phyloP scores from a whole-genome alignment of 345 rosid species.

The Salix viminalis region DNA sequence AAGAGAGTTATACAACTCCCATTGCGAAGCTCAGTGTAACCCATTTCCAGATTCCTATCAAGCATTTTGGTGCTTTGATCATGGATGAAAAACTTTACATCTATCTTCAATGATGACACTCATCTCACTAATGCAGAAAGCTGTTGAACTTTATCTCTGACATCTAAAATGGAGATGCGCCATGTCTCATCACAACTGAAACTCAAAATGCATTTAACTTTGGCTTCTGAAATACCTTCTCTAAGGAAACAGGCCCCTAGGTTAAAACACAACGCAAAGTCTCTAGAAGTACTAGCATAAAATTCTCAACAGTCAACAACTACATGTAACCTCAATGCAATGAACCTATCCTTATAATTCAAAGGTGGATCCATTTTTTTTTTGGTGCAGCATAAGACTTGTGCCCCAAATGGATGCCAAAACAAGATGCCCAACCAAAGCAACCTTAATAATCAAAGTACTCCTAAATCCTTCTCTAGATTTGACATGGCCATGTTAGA shows the following conservation, averaged over 20 bases:
- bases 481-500: background rate
- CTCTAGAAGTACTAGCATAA: background rate
- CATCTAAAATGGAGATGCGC: background rate
- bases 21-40: background rate
- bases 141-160: background rate
- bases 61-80: background rate
- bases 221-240: background rate
- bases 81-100: background rate
- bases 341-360: background rate
- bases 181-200: background rate
- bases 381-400: background rate
- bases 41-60: background rate
- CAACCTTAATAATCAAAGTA: background rate
- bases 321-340: background rate
- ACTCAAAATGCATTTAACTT: background rate
- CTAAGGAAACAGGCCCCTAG: background rate
- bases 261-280: background rate
- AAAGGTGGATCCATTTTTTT: background rate
- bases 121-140: background rate
- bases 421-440: background rate
- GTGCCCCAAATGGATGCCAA: background rate
- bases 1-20: background rate
- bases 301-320: background rate
- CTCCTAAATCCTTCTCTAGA: background rate
- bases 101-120: background rate